Conservation (phyloP, 2,329 filamentous ascomycete genomes). For the Thelonectria olida region DNA sequence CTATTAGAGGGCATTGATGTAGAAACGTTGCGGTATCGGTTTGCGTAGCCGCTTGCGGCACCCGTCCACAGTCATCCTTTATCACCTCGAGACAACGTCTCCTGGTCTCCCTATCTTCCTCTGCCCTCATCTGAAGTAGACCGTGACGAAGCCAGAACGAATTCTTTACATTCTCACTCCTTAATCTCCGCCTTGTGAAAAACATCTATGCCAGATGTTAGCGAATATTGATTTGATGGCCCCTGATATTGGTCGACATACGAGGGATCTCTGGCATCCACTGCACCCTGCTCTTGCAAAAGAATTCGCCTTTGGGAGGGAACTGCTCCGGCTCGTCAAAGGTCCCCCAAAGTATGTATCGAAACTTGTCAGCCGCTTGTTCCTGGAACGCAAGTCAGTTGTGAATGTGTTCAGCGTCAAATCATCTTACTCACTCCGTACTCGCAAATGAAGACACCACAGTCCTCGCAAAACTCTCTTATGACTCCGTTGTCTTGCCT, state of each 20-base stretch:
- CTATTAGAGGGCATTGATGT: not conserved
- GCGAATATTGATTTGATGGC: not conserved
- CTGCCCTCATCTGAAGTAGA: no score
- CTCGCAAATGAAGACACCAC: constrained; percentile 29
- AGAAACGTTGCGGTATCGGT: not conserved
- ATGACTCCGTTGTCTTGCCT: constrained; percentile 26
- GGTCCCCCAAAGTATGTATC: constrained; percentile 57
- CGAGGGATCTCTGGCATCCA: constrained; percentile 51
- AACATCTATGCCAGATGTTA: not conserved
- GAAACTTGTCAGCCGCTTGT: constrained; percentile 54
- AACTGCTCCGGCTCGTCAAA: constrained; percentile 58
- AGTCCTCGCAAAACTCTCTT: constrained; percentile 28
- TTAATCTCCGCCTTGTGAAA: not conserved
- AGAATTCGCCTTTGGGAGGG: constrained; percentile 65
- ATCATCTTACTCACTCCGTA: constrained; percentile 18
- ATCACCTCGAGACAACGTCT: no score
- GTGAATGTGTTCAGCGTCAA: not conserved
- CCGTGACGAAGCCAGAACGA: no score
- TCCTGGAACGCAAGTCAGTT: constrained; percentile 37
- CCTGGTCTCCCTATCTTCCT: no score
- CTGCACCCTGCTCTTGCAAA: constrained; percentile 54
- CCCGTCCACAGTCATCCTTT: no score
- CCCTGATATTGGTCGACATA: not conserved
- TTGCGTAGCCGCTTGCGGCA: no score
- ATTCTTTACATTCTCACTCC: no score